A percentile compares a stretch with the other conserved stretches of the same genome.
These are phyloP conservation scores for Xylariomycetidae sp. DNA, from an alignment of 2,329 filamentous ascomycete genomes.

Conservation along the genomic window DNA sequence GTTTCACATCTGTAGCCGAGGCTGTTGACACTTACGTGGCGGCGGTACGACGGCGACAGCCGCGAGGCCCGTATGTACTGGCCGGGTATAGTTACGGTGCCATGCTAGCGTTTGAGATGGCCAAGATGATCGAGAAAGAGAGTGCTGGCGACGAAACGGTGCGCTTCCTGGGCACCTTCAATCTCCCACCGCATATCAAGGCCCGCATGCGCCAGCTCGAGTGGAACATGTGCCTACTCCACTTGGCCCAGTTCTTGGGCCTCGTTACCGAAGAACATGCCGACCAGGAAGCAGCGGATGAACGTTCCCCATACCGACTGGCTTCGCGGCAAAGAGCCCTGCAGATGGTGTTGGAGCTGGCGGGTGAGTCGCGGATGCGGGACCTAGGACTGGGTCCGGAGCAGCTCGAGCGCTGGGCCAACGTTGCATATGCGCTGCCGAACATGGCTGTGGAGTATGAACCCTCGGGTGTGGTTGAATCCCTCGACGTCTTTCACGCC, in stretches of 20 bases:
- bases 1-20: slow-evolving; percentile 35
- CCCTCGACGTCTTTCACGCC: slow-evolving; percentile 36
- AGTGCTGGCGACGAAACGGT: slow-evolving; percentile 29
- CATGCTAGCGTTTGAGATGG: slow-evolving; percentile 44
- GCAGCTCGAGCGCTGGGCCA: too few relatives aligned
- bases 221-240: slow-evolving; percentile 32
- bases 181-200: slow-evolving; percentile 44
- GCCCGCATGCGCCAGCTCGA: slow-evolving; percentile 32
- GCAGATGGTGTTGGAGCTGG: slow-evolving; percentile 27
- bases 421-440: slow-evolving; percentile 30
- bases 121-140: slow-evolving; percentile 35
- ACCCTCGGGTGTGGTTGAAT: slow-evolving; percentile 27
- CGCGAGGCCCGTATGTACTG: slow-evolving; percentile 43
- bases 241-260: slow-evolving; percentile 34
- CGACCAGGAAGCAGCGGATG: background rate
- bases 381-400: too few relatives aligned
- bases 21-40: slow-evolving; percentile 32
- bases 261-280: slow-evolving; percentile 28
- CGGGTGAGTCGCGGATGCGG: slow-evolving; percentile 17
- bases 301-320: slow-evolving; percentile 7
- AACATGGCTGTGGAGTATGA: slow-evolving; percentile 35
- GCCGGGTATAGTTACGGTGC: slow-evolving; percentile 46
- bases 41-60: slow-evolving; percentile 36
- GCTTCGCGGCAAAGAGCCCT: slow-evolving; percentile 4
- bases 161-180: slow-evolving; percentile 37